Percentiles rank a stretch among this genome's conserved stretches.
Evolutionary conservation across 192 early-diverging fungal genomes (phyloP).

Genomic region (Mortierella alpina): DNA sequence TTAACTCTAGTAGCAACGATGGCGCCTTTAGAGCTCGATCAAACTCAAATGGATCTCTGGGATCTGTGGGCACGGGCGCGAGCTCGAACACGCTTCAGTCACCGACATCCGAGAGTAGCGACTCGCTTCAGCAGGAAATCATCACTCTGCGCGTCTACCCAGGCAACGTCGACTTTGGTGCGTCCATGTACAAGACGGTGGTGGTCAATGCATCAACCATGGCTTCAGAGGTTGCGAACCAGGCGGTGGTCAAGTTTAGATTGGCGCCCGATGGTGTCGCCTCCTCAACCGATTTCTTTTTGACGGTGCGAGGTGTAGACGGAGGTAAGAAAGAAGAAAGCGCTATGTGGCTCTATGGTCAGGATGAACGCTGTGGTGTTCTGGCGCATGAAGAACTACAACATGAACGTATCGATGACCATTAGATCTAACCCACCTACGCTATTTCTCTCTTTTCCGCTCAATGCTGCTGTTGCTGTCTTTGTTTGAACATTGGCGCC

Average conservation of each 20-base stretch:
- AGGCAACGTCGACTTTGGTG: conserved; percentile 67
- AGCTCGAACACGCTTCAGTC: conserved; percentile 11
- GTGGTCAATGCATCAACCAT: conserved; percentile 57
- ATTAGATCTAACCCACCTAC: background rate
- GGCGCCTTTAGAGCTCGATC: conserved; percentile 5
- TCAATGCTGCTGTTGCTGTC: background rate
- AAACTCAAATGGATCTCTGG: conserved; percentile 36
- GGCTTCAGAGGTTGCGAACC: conserved; percentile 59
- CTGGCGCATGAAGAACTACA: background rate
- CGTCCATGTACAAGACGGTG: conserved; percentile 64
- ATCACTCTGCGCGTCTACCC: conserved; percentile 65
- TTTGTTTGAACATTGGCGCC: background rate
- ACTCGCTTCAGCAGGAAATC: conserved; percentile 44
- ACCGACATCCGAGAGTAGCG: conserved; percentile 21
- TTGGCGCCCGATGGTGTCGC: conserved; percentile 59
- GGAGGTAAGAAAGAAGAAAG: conserved; percentile 49
- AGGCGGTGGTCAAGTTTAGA: conserved; percentile 64
- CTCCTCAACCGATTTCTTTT: conserved; percentile 55
- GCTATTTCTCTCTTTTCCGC: background rate
- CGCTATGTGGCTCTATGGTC: background rate
- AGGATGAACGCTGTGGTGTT: background rate
- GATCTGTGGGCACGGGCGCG: background rate
- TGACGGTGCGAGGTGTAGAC: conserved; percentile 63
- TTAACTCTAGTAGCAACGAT: conserved; percentile 1
- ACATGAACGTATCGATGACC: too few relatives aligned